phyloP scores from a whole-genome alignment of 345 rosid genomes.

The Pseudoturritis turrita region DNA sequence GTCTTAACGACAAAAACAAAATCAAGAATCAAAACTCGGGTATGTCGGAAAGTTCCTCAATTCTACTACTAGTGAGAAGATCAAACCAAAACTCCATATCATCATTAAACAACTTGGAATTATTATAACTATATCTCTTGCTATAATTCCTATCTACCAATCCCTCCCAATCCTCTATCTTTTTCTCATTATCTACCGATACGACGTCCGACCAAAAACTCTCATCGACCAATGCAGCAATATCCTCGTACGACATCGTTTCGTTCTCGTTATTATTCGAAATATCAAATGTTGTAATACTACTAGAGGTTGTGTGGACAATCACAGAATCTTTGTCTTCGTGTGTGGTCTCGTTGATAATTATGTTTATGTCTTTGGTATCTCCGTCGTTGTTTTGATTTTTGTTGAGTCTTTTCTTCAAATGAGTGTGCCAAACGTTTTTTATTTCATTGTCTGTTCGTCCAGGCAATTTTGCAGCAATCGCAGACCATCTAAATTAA shows the following conservation, averaged over 20 bases:
- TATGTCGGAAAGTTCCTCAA: slow-evolving; percentile 39
- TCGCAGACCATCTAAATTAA: slow-evolving; percentile 70
- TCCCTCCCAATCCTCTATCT: slow-evolving; percentile 8
- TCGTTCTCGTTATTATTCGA: slow-evolving; percentile 1
- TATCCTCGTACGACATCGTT: slow-evolving; percentile 16
- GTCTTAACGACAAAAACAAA: background rate
- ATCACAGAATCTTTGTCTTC: slow-evolving; percentile 3
- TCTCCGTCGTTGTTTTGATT: slow-evolving; percentile 26
- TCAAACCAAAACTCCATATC: slow-evolving; percentile 55
- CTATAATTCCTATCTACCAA: background rate
- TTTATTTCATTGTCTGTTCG: slow-evolving; percentile 85
- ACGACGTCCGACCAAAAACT: slow-evolving; percentile 49
- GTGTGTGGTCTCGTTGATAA: background rate
- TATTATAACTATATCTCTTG: background rate
- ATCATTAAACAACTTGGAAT: slow-evolving; percentile 31
- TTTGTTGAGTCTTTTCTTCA: slow-evolving; percentile 59
- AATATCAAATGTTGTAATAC: slow-evolving; percentile 10
- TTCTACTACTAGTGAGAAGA: slow-evolving; percentile 36
- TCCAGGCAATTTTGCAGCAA: slow-evolving; percentile 75
- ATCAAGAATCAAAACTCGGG: slow-evolving; percentile 34
- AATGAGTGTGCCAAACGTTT: slow-evolving; percentile 80
- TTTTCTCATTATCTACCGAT: slow-evolving; percentile 28
- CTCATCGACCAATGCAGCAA: slow-evolving; percentile 39
- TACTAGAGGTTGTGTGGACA: slow-evolving; percentile 21
- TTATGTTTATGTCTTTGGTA: slow-evolving; percentile 15